Base-by-base conservation (phyloP, 2,329 filamentous ascomycete genomes). In the Pseudogymnoascus sp. region DNA sequence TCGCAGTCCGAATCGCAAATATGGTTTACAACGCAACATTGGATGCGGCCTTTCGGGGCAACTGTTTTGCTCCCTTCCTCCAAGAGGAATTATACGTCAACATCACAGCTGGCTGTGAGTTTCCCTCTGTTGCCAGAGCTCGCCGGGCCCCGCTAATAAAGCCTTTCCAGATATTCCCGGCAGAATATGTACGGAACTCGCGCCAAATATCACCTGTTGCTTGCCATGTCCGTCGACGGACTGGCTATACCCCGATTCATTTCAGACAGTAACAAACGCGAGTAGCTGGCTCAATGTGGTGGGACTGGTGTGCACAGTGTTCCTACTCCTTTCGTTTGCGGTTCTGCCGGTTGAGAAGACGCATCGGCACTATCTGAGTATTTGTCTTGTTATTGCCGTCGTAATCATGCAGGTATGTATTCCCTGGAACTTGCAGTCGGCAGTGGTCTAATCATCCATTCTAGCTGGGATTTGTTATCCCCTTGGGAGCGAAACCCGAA, bases 331-430 rank as follows among this genome's bases (percentile, higher is more conserved):
- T 5, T 96, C 91, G 5, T 97, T 92, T 81, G 78, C 85, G 3
- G 80, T 88, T 12, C 80, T 99, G 21, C 93, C 95, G 0, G 85
- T 91, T 23, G 91, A 96, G 70, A 93, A 91, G 78, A 97, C 95
- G 5, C 86, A 91, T 72, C 87, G 93, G 62, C 95, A 99, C 75
- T 97, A 97, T 72, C 80, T 99, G 38, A 97, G 90, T 72, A 88
- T 97, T 67, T 95, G 91, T 73, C 80, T 97, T 61, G 89, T 90
- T 4, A 75, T 90, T 49, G 90, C 85, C 3, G 85, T 93, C 42
- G 78, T 88, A 43, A 80, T 93, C 63, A 90, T 97, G 83, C 89
- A 89, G 73, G 90, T 92, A 77, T 79, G 89, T 80, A 38, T 18
- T 62, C 18, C 42, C 18, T 61, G 42, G 59, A 34, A 64, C 40